phyloP scores from a whole-genome alignment of 169 alveolate species.

The Eimeria sp. region DNA sequence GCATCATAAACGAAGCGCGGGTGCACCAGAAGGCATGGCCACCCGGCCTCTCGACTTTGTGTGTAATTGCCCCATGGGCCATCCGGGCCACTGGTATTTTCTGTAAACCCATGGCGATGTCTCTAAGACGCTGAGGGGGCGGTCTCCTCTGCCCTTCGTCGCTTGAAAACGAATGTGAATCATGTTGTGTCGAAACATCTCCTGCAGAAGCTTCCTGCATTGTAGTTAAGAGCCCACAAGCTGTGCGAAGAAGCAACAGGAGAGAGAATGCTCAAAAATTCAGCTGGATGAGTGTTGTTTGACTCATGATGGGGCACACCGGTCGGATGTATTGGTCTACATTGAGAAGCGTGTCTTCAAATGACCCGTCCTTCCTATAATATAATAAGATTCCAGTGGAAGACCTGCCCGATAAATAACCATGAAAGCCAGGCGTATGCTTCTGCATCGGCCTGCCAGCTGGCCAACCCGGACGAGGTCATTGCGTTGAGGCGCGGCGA shows the following conservation, averaged over 20 bases:
- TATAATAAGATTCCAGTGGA: not conserved
- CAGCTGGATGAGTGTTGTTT: not conserved
- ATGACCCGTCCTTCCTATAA: too few species aligned
- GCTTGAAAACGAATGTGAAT: not conserved
- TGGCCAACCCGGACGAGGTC: not conserved
- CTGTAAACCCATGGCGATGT: not conserved
- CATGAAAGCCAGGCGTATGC: not conserved
- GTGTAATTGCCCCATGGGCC: not conserved
- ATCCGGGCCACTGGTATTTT: not conserved
- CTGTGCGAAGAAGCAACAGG: not conserved
- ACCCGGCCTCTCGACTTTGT: not conserved
- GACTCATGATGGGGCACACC: not conserved
- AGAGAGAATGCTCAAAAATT: not conserved
- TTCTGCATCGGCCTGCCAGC: not conserved
- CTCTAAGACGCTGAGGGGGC: not conserved
- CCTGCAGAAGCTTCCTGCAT: not conserved
- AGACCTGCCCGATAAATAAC: not conserved
- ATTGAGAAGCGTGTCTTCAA: too few species aligned
- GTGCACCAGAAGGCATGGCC: not conserved
- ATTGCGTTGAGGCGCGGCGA: not conserved
- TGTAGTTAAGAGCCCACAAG: not conserved
- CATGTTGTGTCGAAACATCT: too few species aligned
- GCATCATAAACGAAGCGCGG: not conserved
- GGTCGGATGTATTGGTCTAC: too few species aligned
- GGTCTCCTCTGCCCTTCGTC: not conserved